Conservation (phyloP, 352 stramenopile species). For the Globisporangium abappressorium region DNA sequence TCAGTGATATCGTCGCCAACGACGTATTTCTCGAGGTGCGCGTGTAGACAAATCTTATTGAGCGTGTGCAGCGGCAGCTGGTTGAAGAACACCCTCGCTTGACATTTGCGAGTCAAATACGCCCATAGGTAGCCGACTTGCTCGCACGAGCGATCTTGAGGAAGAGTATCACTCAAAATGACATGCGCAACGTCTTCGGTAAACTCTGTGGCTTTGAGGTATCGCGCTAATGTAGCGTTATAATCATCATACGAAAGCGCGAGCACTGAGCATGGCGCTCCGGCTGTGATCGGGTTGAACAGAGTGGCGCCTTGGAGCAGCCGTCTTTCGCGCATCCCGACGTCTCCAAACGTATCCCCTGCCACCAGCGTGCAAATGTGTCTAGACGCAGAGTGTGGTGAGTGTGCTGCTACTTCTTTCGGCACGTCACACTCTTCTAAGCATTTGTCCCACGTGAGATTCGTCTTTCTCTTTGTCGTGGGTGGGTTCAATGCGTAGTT, state of each 20-base stretch:
- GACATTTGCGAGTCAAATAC: constrained; percentile 29
- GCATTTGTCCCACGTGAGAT: not conserved
- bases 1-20: constrained; percentile 22
- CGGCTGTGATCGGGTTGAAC: constrained; percentile 24
- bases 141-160: constrained; percentile 45
- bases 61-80: constrained; percentile 33
- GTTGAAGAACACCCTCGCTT: constrained; percentile 37
- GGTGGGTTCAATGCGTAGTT: constrained; percentile 11
- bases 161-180: constrained; percentile 27
- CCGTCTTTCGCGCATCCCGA: constrained; percentile 11
- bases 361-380: constrained; percentile 37
- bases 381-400: constrained; percentile 3
- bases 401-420: not conserved
- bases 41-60: constrained; percentile 29
- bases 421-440: constrained; percentile 5
- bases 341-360: constrained; percentile 40
- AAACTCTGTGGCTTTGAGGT: constrained; percentile 29
- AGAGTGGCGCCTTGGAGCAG: constrained; percentile 28
- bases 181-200: constrained; percentile 18
- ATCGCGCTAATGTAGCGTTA: constrained; percentile 13
- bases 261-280: constrained; percentile 20
- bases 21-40: constrained; percentile 27
- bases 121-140: constrained; percentile 30
- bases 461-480: not conserved
- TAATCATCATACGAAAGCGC: constrained; percentile 32